Evolutionary conservation across 1,284 basidiomycete species (phyloP).

Genomic region (Sporisorium graminicola): DNA sequence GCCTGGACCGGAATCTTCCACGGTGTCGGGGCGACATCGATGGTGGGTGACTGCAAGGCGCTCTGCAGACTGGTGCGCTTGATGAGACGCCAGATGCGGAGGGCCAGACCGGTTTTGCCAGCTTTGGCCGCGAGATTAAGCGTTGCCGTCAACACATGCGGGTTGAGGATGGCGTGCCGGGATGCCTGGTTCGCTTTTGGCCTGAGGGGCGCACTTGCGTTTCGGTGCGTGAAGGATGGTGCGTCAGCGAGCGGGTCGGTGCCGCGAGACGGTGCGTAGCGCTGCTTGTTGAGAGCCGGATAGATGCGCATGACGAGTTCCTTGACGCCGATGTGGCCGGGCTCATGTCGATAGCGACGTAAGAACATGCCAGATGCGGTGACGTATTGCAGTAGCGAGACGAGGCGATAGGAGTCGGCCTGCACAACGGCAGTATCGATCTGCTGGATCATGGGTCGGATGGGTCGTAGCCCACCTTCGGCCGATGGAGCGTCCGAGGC

Average conservation of each 20-base stretch:
- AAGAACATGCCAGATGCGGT: conserved; percentile 36
- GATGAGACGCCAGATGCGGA: conserved; percentile 58
- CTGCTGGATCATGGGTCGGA: conserved; percentile 29
- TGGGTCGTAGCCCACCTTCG: background rate
- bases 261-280: conserved; percentile 1
- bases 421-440: conserved; percentile 36
- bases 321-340: conserved; percentile 34
- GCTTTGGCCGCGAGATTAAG: conserved; percentile 53
- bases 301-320: conserved; percentile 48
- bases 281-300: conserved; percentile 39
- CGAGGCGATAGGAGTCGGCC: conserved; percentile 44
- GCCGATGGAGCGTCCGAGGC: background rate
- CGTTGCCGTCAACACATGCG: conserved; percentile 48
- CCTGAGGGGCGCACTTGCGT: background rate
- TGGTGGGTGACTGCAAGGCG: conserved; percentile 9
- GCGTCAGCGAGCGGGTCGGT: background rate
- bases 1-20: conserved; percentile 48
- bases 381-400: conserved; percentile 42
- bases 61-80: conserved; percentile 53
- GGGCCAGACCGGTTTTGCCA: conserved; percentile 44
- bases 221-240: background rate
- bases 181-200: conserved; percentile 36
- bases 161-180: conserved; percentile 41
- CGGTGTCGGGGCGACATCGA: conserved; percentile 23
- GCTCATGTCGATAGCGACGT: conserved; percentile 31